A percentile compares a stretch with the other conserved stretches of the same genome.
Conservation (phyloP, 2,329 filamentous ascomycete species). For the Nemania sp. region DNA sequence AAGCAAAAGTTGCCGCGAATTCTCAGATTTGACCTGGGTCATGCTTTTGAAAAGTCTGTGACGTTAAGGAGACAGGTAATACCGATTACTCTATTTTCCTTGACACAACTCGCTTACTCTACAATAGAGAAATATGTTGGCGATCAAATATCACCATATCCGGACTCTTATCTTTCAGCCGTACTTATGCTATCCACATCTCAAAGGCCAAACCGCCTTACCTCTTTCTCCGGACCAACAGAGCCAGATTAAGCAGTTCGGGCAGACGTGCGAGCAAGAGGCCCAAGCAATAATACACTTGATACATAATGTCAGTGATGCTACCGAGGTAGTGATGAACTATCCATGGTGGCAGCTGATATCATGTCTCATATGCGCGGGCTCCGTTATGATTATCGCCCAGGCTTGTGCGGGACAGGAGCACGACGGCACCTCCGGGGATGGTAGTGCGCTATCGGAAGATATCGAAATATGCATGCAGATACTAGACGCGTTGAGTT, state of each 20-base stretch:
- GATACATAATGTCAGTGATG: conserved; percentile 16
- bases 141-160: conserved; percentile 20
- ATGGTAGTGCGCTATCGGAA: neutral
- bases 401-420: conserved; percentile 8
- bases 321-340: conserved; percentile 12
- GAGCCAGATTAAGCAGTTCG: conserved; percentile 13
- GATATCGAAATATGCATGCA: conserved; percentile 16
- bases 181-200: conserved; percentile 12
- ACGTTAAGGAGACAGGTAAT: conserved; percentile 18
- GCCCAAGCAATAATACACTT: conserved; percentile 2
- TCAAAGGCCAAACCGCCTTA: too few relatives aligned
- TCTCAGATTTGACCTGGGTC: conserved; percentile 24
- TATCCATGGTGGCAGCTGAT: conserved; percentile 28
- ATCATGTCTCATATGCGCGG: conserved; percentile 22
- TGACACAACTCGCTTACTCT: neutral
- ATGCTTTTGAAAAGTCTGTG: conserved; percentile 19
- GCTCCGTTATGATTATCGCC: conserved; percentile 11
- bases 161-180: conserved; percentile 15
- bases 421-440: too few relatives aligned
- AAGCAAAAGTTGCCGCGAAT: conserved; percentile 15
- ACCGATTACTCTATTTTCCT: neutral
- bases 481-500: neutral
- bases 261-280: conserved; percentile 8
- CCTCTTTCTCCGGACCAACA: neutral
- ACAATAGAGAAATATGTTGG: conserved; percentile 19